Conservation (phyloP, 177 flowering plant species). For the Vitis hybrid region DNA sequence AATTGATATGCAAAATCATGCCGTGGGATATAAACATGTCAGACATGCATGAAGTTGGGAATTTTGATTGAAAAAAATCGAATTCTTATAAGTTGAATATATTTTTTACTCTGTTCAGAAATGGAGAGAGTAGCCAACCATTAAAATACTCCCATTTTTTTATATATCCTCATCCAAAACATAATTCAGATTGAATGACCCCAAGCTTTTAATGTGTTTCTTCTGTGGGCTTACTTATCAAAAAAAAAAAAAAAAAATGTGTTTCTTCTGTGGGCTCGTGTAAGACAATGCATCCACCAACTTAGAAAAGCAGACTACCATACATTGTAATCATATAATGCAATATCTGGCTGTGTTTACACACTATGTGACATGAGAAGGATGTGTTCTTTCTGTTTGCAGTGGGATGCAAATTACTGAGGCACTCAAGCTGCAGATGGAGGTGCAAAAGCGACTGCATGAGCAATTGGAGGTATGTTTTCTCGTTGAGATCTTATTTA, state of each 20-base stretch:
- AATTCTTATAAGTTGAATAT: too few relatives aligned
- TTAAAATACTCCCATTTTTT: not conserved
- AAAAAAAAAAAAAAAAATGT: too few relatives aligned
- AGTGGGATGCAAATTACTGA: slow-evolving; percentile 91
- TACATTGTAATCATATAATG: not conserved
- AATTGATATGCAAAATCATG: not conserved
- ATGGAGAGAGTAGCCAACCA: not conserved
- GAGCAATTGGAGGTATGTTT: slow-evolving; percentile 87
- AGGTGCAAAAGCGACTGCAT: slow-evolving; percentile 92
- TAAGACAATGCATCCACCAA: not conserved
- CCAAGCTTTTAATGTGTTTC: too few relatives aligned
- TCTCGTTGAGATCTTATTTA: not conserved
- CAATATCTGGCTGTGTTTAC: not conserved
- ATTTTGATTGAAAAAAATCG: too few relatives aligned
- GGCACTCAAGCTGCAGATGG: slow-evolving; percentile 95
- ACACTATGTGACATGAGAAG: not conserved
- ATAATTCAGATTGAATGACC: not conserved
- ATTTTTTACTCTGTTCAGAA: not conserved
- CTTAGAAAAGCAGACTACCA: not conserved
- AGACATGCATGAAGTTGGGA: too few relatives aligned
- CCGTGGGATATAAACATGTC: not conserved
- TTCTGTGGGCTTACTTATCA: too few relatives aligned
- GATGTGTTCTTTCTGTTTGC: slow-evolving; percentile 20
- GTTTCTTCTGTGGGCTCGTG: too few relatives aligned
- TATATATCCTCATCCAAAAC: not conserved